Evolutionary conservation across 495 filamentous ascomycete species (phyloP), one percentile per base, ranked within the genome.

Genomic region (Lophiotrema nucula): DNA sequence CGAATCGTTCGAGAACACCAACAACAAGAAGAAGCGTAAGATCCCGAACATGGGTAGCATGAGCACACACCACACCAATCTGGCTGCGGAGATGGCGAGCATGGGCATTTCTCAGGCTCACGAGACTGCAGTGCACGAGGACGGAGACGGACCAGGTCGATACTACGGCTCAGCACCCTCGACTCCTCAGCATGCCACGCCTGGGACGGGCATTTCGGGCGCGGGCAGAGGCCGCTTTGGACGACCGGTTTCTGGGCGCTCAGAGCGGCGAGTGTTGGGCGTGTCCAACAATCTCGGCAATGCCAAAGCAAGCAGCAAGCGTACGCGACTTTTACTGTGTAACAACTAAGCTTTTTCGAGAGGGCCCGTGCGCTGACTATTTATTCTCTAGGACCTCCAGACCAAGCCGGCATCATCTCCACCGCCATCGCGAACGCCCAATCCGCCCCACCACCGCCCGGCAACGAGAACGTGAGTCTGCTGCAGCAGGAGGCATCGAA

Each of bases 1-100:
- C 69, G 95, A 97, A 68, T 92, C 88, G 16, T 95, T 96, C 66
- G 93, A 99, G 70, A 97, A 99, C 65, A 96, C 90, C 47, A 97
- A 96, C 69, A 97, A 99, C 70, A 99, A 99, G 73, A 98, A 97
- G 76, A 98, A 99, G 72, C 83, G 95, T 55, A 99, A 99, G 73
- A 97, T 97, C 25, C 95, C 95, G 3, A 88, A 88, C 0, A 86
- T 89, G n/a, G 88, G 85, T 3, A 85, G 83, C 47, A 74, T 81
- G 3, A 82, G 81, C 12, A 75, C 76, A 44, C 85, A 90, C 53
- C 82, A 84, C 58, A 81, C 76, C 21, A 77, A 75, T 43, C 70
- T 89, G 21, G 83, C 85, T 15, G 80, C 76, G 50, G 83, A 81
- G 71, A 79, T 77, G 69, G 82, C 85, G 27, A 83, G 71, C 54